phyloP scores from a whole-genome alignment of 2,329 filamentous ascomycete genomes.

The Phialocephala subalpina region DNA sequence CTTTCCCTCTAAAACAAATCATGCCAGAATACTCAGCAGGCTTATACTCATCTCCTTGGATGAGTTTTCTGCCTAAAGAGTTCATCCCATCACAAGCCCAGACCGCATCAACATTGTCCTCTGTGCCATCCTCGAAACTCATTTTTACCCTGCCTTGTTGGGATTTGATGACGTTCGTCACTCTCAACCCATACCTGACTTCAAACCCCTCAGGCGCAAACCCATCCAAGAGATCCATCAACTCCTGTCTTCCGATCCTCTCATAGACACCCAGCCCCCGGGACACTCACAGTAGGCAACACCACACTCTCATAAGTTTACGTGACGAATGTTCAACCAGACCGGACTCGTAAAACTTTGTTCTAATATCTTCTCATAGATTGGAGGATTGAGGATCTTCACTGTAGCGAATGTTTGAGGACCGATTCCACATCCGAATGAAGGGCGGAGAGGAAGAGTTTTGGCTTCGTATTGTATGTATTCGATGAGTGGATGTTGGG shows the following conservation, averaged over 20 bases:
- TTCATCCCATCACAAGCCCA: conserved; percentile 31
- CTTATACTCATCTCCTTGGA: conserved; percentile 23
- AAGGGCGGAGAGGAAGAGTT: conserved; percentile 22
- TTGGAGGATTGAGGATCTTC: conserved; percentile 16
- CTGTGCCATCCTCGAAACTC: conserved; percentile 21
- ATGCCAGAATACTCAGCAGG: conserved; percentile 22
- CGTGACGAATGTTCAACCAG: conserved; percentile 20
- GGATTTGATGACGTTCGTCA: conserved; percentile 12
- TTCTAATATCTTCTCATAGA: too few species aligned
- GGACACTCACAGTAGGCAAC: too few species aligned
- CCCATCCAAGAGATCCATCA: conserved; percentile 14
- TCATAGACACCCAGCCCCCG: conserved; percentile 13
- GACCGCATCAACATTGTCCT: conserved; percentile 17
- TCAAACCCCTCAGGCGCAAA: conserved; percentile 10
- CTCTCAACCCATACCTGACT: conserved; percentile 20
- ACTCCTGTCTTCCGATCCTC: conserved; percentile 21
- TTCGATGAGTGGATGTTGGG: conserved; percentile 20
- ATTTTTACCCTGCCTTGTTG: conserved; percentile 15
- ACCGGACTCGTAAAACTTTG: background rate
- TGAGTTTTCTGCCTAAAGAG: conserved; percentile 18
- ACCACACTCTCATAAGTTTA: too few species aligned
- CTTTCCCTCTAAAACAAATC: too few species aligned
- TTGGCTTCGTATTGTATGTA: conserved; percentile 22
- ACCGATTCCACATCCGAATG: conserved; percentile 24
- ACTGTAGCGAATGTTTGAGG: conserved; percentile 17